Evolutionary conservation across 768 basidiomycete genomes (phyloP).

Genomic region (Suillus tomentosus): DNA sequence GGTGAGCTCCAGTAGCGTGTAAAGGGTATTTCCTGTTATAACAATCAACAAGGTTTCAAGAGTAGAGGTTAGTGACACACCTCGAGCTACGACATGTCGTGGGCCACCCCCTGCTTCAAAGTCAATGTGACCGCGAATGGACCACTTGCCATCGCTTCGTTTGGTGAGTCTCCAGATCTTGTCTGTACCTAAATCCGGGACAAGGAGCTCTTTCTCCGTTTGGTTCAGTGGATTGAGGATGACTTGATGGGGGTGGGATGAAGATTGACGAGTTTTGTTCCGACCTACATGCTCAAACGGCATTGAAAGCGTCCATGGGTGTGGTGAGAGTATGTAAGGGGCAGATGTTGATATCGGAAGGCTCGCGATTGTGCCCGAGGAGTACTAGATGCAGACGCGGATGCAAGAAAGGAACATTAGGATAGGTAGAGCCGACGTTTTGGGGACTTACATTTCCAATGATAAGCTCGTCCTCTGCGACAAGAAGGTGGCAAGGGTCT

Average conservation of each 20-base stretch:
- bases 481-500: slow-evolving; percentile 66
- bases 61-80: slow-evolving; percentile 33
- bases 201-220: slow-evolving; percentile 56
- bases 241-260: slow-evolving; percentile 79
- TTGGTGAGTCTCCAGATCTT: slow-evolving; percentile 58
- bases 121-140: slow-evolving; percentile 48
- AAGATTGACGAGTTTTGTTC: slow-evolving; percentile 63
- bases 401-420: slow-evolving; percentile 1
- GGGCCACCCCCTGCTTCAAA: slow-evolving; percentile 66
- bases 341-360: slow-evolving; percentile 54
- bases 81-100: slow-evolving; percentile 64
- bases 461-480: slow-evolving; percentile 57
- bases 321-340: slow-evolving; percentile 44
- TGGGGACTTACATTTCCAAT: slow-evolving; percentile 67
- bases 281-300: slow-evolving; percentile 61
- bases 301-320: slow-evolving; percentile 37
- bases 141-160: slow-evolving; percentile 47
- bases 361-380: slow-evolving; percentile 57
- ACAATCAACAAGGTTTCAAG: neutral
- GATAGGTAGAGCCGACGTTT: neutral
- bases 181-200: slow-evolving; percentile 80
- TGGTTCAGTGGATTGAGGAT: slow-evolving; percentile 42
- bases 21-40: slow-evolving; percentile 57
- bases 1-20: slow-evolving; percentile 68
- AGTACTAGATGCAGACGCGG: slow-evolving; percentile 51